phyloP scores from a whole-genome alignment of 345 rosid species.

The Gossypium bickii region DNA sequence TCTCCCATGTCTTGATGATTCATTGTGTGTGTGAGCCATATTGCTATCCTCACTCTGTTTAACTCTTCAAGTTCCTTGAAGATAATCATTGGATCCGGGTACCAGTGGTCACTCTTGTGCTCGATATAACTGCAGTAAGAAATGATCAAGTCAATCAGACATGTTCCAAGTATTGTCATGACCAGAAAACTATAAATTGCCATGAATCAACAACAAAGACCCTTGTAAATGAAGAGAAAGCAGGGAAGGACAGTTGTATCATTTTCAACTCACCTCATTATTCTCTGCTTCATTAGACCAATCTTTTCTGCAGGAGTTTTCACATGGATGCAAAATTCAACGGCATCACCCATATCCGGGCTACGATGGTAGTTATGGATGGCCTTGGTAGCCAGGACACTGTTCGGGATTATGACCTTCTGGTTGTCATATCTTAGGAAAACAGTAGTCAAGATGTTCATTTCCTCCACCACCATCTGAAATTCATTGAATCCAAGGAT shows the following conservation, averaged over 20 bases:
- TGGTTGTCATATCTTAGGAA: conserved; percentile 76
- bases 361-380: conserved; percentile 78
- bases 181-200: no score
- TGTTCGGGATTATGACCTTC: conserved; percentile 60
- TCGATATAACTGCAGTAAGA: conserved; percentile 46
- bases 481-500: not conserved
- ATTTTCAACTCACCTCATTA: conserved; percentile 34
- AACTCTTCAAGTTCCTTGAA: conserved; percentile 55
- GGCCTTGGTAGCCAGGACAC: conserved; percentile 57
- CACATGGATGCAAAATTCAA: conserved; percentile 74
- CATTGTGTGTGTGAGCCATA: conserved; percentile 69
- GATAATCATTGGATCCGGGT: conserved; percentile 52
- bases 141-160: not conserved
- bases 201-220: no score
- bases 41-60: conserved; percentile 52
- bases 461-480: conserved; percentile 87
- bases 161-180: not conserved
- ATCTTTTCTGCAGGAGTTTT: conserved; percentile 67
- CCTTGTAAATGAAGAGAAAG: not conserved
- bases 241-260: not conserved
- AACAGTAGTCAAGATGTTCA: conserved; percentile 79
- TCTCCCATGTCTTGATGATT: conserved; percentile 88
- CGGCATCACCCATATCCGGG: conserved; percentile 83
- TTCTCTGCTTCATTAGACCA: conserved; percentile 56
- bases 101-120: conserved; percentile 75